Base-by-base conservation (phyloP, 2,329 filamentous ascomycete genomes). In the Rhinocladiella similis region DNA sequence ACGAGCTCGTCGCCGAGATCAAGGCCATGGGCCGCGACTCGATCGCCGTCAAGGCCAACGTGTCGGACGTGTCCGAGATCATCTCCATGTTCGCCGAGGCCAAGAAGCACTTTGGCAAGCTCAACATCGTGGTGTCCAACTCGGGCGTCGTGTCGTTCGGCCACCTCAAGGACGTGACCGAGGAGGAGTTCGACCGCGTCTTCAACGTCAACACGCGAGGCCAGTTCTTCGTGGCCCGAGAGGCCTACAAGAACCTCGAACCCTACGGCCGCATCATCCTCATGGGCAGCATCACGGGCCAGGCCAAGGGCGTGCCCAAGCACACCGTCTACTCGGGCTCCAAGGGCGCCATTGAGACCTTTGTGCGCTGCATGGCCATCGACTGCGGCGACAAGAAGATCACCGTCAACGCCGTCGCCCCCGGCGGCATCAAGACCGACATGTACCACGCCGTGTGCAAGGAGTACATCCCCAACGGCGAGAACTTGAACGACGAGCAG, bases 171-270 rank as follows among this genome's bases (percentile, higher is more conserved):
- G 84, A 88, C 65, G 84, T 88, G 46, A 81, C 83, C 3, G 83
- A 85, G 70, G 85, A 88, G 75, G 85, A 88, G 73, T 89, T 83
- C 69, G 86, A 89, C 70, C 83, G 86, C 60, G 85, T 88, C 63
- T 87, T 89, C 77, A 79, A 77, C 74, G 73, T 88, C 69, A 89
- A 89, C 73, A 81, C 85, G 5, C 77, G 84, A 7, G 86, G 85
- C 46, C 86, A 90, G 73, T 90, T 90, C 78, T 90, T 91, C 71
- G 87, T 91, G 50, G 88, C 87, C 18, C 86, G 90, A 75, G 84
- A 88, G 56, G 88, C 83, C 5, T 87, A 88, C 73, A 86, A 86
- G 75, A 77, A 89, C 74, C 81, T 89, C 62, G 80, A 86, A 68
- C 77, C 82, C 43, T 85, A 88, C 55, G 89, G 89, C 29, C 80